Base-by-base conservation (phyloP, 176 grass and related monocot genomes). In the Miscanthus lutarioriparius region DNA sequence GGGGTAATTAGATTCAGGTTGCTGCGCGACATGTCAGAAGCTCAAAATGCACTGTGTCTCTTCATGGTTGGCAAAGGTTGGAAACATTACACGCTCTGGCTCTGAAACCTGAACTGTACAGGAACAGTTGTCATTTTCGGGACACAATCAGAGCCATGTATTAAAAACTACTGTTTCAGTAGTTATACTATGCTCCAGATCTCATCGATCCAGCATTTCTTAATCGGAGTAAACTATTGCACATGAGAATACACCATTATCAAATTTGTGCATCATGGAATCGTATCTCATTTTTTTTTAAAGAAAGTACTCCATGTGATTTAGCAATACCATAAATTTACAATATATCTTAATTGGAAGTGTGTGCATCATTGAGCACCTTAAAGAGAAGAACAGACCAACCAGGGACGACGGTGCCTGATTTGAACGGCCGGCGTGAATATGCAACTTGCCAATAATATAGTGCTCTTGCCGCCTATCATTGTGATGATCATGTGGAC, bases 21-120 rank as follows among this genome's bases (percentile, higher is more conserved):
- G 40, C 23, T 32, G 17, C 3, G 7, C 77, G 64, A 81, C 78
- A 82, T 70, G 82, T 75, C 83, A 81, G 71, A 43, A 17, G n/a
- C 32, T 5, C 9, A 30, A 48, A 28, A 25, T 32, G 64, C 64
- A 71, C 1, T 8, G n/a, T 65, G 78, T 74, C 64, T 81, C 53
- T 27, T 16, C n/a, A 8, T 75, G 22, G 12, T 13, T 26, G 51
- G 54, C 63, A 71, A 76, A 54, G 79, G 23, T 66, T 32, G 17
- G 13, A 47, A 77, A 64, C 64, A 49, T 35, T 10, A 41, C 23
- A 64, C 27, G 78, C 10, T 41, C 33, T 54, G 64, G 36, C n/a
- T 59, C 54, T 70, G 64, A 81, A 81, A 19, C 19, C 67, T 70
- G 39, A 67, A 87, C 59, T 41, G 32, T 80, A 10, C 53, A 25